These are phyloP conservation scores for Rhizoclosmatium globosum DNA, from an alignment of 192 early-diverging fungal species.

Conservation along the genomic window DNA sequence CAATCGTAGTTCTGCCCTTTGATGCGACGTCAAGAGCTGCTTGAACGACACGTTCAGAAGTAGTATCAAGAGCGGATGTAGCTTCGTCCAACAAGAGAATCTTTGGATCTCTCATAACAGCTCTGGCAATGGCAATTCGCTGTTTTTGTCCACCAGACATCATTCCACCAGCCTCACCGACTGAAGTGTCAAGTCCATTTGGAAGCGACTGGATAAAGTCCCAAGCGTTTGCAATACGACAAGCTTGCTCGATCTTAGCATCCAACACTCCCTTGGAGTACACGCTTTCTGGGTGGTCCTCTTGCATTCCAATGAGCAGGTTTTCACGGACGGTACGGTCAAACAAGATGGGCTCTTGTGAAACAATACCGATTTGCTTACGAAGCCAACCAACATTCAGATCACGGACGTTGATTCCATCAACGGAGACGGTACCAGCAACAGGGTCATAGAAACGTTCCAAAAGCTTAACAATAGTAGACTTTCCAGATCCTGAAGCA, in stretches of 20 bases:
- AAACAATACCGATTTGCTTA: conserved; percentile 87
- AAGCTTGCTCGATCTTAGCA: conserved; percentile 53
- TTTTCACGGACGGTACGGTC: conserved; percentile 84
- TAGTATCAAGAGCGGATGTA: conserved; percentile 63
- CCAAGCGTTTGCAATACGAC: conserved; percentile 73
- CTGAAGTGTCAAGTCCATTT: conserved; percentile 80
- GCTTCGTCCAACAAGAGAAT: conserved; percentile 76
- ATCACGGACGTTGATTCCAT: conserved; percentile 80
- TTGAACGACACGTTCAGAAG: conserved; percentile 61
- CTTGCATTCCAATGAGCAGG: conserved; percentile 73
- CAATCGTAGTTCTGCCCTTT: conserved; percentile 82
- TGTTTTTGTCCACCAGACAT: conserved; percentile 93
- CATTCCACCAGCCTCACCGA: conserved; percentile 76
- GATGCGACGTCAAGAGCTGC: conserved; percentile 55
- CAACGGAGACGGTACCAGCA: conserved; percentile 73
- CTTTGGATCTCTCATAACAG: conserved; percentile 82
- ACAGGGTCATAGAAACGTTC: conserved; percentile 59
- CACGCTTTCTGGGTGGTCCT: conserved; percentile 66
- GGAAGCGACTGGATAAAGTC: conserved; percentile 86
- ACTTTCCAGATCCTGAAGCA: conserved; percentile 78
- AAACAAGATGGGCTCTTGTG: conserved; percentile 89
- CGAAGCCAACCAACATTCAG: conserved; percentile 84
- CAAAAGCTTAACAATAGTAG: conserved; percentile 71
- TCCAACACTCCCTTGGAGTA: conserved; percentile 51
- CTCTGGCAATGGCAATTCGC: conserved; percentile 95